phyloP scores from a whole-genome alignment of 2,329 filamentous ascomycete genomes.

The Alternaria alternata region DNA sequence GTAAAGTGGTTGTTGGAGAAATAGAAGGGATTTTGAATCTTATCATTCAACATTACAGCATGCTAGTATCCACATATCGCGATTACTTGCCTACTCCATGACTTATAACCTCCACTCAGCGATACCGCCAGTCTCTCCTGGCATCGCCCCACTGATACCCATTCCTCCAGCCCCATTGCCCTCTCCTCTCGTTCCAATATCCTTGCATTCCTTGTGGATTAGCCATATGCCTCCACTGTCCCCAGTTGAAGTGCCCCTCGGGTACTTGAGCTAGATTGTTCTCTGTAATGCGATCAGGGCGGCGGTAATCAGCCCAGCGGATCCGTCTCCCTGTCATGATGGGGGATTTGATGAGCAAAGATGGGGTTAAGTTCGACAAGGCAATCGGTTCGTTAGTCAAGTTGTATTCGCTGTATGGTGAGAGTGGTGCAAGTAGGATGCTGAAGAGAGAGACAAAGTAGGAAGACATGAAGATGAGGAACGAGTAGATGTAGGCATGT shows the following conservation, averaged over 20 bases:
- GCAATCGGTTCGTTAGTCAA: no score
- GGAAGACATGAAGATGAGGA: background rate
- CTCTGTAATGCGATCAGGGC: background rate
- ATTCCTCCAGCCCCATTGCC: background rate
- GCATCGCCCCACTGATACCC: background rate
- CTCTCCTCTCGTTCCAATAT: background rate
- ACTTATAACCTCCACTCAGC: background rate
- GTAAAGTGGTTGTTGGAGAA: slow-evolving; percentile 41
- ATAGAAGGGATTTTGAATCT: background rate
- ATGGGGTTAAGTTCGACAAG: no score
- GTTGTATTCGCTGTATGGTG: no score
- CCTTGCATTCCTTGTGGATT: background rate
- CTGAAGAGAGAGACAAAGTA: no score
- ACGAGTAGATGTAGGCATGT: background rate
- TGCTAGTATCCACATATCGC: background rate
- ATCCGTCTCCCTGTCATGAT: no score
- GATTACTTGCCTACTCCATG: background rate
- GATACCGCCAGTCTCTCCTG: background rate
- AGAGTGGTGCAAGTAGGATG: no score
- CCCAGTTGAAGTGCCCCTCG: background rate
- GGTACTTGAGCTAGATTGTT: background rate
- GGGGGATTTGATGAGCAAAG: no score
- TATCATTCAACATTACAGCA: background rate
- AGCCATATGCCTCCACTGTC: background rate
- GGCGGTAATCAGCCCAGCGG: no score